A percentile compares a stretch with the other conserved stretches of the same genome.
Conservation (phyloP, 2,329 filamentous ascomycete genomes). For the Monosporascus sp. region DNA sequence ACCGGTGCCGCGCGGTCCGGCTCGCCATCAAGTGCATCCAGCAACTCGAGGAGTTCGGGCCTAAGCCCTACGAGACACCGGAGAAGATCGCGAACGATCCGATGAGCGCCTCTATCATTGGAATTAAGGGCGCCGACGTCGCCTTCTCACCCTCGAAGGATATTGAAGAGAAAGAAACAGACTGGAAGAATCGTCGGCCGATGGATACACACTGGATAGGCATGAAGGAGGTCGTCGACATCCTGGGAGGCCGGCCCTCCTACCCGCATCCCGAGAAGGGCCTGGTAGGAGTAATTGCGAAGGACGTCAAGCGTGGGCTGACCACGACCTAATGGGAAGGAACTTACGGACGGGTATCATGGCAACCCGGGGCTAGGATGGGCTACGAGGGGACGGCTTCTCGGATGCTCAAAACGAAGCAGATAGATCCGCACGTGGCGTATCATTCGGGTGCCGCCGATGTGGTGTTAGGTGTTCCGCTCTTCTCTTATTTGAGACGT, state of each 20-base stretch:
- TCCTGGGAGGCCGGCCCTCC: conserved; percentile 66
- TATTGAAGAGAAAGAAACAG: conserved; percentile 79
- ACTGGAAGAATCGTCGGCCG: conserved; percentile 87
- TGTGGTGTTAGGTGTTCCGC: no score
- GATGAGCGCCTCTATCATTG: conserved; percentile 75
- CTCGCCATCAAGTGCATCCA: conserved; percentile 93
- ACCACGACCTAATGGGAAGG: conserved; percentile 3
- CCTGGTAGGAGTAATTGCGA: conserved; percentile 49
- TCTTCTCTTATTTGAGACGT: no score
- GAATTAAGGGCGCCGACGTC: conserved; percentile 84
- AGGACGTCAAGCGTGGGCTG: conserved; percentile 56
- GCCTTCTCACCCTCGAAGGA: conserved; percentile 79
- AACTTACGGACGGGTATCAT: background rate
- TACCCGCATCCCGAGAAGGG: conserved; percentile 45
- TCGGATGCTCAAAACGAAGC: no score
- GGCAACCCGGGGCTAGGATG: no score
- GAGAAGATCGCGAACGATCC: conserved; percentile 68
- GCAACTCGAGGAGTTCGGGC: conserved; percentile 75
- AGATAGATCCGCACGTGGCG: conserved; percentile 7
- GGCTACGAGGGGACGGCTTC: no score
- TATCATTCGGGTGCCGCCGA: no score
- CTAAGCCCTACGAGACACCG: conserved; percentile 48
- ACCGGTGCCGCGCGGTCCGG: conserved; percentile 84
- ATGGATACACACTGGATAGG: conserved; percentile 80
- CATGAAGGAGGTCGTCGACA: conserved; percentile 77